Conservation (phyloP, 306 rosid species). For the Lupinus albus region DNA sequence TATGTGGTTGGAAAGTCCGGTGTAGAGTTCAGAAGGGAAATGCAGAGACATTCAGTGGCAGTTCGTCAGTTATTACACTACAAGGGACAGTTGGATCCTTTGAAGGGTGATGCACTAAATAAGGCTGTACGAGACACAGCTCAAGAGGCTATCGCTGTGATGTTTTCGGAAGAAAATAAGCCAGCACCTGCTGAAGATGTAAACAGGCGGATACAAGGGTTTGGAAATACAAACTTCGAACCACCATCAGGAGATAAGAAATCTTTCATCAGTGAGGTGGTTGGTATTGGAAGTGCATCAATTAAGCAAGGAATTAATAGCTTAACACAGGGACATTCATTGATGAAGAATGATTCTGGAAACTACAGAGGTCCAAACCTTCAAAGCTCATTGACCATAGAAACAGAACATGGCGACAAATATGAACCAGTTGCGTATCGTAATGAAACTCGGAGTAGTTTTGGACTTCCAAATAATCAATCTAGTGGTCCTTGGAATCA, state of each 20-base stretch:
- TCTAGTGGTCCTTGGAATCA: conserved; percentile 71
- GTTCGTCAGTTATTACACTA: conserved; percentile 87
- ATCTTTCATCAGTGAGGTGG: conserved; percentile 95
- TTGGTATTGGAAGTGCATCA: conserved; percentile 93
- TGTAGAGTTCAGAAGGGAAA: conserved; percentile 94
- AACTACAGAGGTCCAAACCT: conserved; percentile 86
- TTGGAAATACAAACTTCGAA: conserved; percentile 83
- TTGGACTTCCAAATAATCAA: conserved; percentile 61
- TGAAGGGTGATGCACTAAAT: conserved; percentile 94
- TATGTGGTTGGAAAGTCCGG: conserved; percentile 91
- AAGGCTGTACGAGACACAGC: conserved; percentile 95
- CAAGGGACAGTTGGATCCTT: conserved; percentile 87
- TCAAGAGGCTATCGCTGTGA: conserved; percentile 77
- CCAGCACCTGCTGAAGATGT: conserved; percentile 79
- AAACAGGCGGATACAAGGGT: conserved; percentile 89
- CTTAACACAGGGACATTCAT: conserved; percentile 77
- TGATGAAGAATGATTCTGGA: conserved; percentile 77
- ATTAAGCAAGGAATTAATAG: conserved; percentile 89
- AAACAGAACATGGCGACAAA: conserved; percentile 61
- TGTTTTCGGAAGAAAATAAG: conserved; percentile 82
- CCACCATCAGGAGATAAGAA: conserved; percentile 66
- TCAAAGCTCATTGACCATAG: conserved; percentile 82
- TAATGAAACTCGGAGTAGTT: conserved; percentile 61
- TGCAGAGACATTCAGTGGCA: conserved; percentile 94
- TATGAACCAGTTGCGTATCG: conserved; percentile 74